Evolutionary conservation across 805 yeast species (phyloP).

Genomic region (Wickerhamomyces ciferrii): DNA sequence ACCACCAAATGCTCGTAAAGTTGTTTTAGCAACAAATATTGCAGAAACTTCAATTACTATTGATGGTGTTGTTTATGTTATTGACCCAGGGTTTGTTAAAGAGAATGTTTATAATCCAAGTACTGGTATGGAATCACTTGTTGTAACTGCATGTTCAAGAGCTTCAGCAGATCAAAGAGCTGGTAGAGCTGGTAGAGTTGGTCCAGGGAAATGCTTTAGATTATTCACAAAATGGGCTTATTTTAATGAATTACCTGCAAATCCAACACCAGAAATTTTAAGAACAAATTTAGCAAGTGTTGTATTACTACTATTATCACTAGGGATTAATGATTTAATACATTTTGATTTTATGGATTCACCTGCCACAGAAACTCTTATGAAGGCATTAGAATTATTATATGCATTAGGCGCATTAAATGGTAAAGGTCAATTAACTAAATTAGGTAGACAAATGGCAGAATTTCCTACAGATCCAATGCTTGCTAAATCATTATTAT

Average conservation of each 20-base stretch:
- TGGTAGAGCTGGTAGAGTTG: constrained; percentile 97
- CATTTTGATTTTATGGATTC: constrained; percentile 89
- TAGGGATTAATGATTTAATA: constrained; percentile 80
- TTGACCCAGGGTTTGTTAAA: constrained; percentile 93
- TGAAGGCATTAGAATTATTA: constrained; percentile 73
- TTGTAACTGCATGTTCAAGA: constrained; percentile 83
- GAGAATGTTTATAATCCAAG: constrained; percentile 85
- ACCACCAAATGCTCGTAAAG: constrained; percentile 73
- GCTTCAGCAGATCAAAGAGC: constrained; percentile 97
- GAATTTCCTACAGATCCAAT: constrained; percentile 91
- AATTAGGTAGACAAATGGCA: constrained; percentile 79
- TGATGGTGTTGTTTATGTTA: constrained; percentile 91
- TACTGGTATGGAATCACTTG: constrained; percentile 83
- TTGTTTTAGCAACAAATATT: constrained; percentile 91
- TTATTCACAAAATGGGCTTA: constrained; percentile 82
- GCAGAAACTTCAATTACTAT: constrained; percentile 97
- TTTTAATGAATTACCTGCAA: constrained; percentile 66
- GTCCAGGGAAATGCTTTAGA: constrained; percentile 93
- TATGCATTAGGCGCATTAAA: constrained; percentile 86
- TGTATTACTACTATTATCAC: constrained; percentile 67
- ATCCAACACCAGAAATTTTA: constrained; percentile 89
- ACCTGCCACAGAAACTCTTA: constrained; percentile 70
- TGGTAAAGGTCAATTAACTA: constrained; percentile 71
- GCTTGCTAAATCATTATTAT: constrained; percentile 69
- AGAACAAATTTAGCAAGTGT: constrained; percentile 77